Base-by-base conservation (phyloP, 106 monocot genomes). In the Dendrobium catenatum region DNA sequence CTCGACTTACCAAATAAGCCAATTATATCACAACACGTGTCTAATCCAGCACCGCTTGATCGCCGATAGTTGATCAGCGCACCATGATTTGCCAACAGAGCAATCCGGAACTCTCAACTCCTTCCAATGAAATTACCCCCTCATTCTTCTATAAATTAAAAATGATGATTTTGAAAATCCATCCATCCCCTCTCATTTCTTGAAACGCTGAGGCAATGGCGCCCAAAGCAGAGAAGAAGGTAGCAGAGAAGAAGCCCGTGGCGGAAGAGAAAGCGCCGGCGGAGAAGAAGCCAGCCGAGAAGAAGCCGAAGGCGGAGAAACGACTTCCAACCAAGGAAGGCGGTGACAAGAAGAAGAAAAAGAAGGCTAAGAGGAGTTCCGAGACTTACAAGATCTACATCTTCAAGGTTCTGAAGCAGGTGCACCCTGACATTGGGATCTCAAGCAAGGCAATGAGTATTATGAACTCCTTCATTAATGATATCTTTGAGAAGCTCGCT, bases 351-450 rank as follows among this genome's bases (percentile, higher is more conserved):
- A 73, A 73, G 41, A 73, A 41, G 16, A 86, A 84, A 81, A 89
- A 77, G 82, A 73, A 75, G 29, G 68, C 64, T 18, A 82, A 84
- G 82, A 88, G 80, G 80, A 55, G 61, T 15, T 40, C 49, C 13
- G 90, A 88, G 81, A 90, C 90, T 10, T 90, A 88, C 84, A 88
- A 91, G 91, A 86, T 86, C 76, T 88, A 88, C 86, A 91, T 91
- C 73, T 86, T 91, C 85, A 91, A 91, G 88, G 91, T 88, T 5
- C 67, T 88, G 79, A 91, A 91, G 88, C 91, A 91, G 85, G 91
- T 91, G 8, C 91, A 91, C 76, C 88, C 90, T 76, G 91, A 91
- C 37, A 37, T 37, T 37, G 37, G 37, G 37, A 37, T 37, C 37
- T 37, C 37, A 37, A 37, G 37, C 37, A 37, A 37, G 37, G 37